Percentiles rank a stretch among this genome's conserved stretches.
phyloP scores from a whole-genome alignment of 805 yeast genomes.

The Candida argentea region DNA sequence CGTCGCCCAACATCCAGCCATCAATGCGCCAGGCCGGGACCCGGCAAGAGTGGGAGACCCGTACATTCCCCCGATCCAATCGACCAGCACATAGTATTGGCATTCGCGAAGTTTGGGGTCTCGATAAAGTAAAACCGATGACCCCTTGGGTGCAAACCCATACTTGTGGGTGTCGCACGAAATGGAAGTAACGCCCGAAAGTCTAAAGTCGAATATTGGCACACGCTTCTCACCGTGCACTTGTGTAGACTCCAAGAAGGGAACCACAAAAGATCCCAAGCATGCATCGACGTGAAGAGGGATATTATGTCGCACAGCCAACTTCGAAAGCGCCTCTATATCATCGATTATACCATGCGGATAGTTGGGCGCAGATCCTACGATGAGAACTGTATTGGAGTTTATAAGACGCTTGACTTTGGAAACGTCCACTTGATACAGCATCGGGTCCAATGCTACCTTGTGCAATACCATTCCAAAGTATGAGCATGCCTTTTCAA shows the following conservation, averaged over 20 bases:
- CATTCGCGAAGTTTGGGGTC: slow-evolving; percentile 52
- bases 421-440: slow-evolving; percentile 56
- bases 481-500: slow-evolving; percentile 86
- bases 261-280: slow-evolving; percentile 82
- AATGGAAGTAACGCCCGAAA: slow-evolving; percentile 88
- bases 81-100: slow-evolving; percentile 76
- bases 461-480: slow-evolving; percentile 79
- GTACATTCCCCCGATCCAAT: slow-evolving; percentile 92
- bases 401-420: slow-evolving; percentile 61
- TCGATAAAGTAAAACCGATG: slow-evolving; percentile 87
- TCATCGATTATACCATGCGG: slow-evolving; percentile 96
- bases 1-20: slow-evolving; percentile 99
- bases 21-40: slow-evolving; percentile 91
- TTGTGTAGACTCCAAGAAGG: slow-evolving; percentile 56
- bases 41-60: slow-evolving; percentile 97
- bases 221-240: slow-evolving; percentile 34
- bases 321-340: slow-evolving; percentile 55
- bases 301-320: slow-evolving; percentile 58
- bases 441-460: slow-evolving; percentile 61
- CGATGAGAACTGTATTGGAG: slow-evolving; percentile 68
- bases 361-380: slow-evolving; percentile 94
- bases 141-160: slow-evolving; percentile 97
- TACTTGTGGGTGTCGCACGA: slow-evolving; percentile 99
- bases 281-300: slow-evolving; percentile 96
- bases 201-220: slow-evolving; percentile 72